Conservation (phyloP, 2,329 filamentous ascomycete genomes). For the Aspergillus brasiliensis region DNA sequence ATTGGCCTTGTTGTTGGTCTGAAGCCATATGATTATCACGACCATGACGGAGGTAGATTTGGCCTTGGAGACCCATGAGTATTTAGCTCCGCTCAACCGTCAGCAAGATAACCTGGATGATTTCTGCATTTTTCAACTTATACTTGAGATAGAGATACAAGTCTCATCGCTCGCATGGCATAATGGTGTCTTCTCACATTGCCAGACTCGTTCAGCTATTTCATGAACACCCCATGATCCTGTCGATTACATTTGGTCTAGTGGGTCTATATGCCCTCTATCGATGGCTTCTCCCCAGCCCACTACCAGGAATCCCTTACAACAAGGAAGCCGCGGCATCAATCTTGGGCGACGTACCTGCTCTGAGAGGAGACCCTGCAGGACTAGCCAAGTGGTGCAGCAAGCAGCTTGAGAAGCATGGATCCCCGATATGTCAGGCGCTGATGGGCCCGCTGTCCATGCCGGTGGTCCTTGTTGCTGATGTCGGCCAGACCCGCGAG, state of each 20-base stretch:
- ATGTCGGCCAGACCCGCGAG: slow-evolving; percentile 23
- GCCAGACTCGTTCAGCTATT: too few species aligned
- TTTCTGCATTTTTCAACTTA: too few species aligned
- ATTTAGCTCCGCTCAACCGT: too few species aligned
- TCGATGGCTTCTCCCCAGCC: background rate
- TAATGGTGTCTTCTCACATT: too few species aligned
- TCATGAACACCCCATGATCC: too few species aligned
- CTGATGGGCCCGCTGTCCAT: slow-evolving; percentile 49
- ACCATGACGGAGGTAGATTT: too few species aligned
- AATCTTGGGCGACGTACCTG: background rate
- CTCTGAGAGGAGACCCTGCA: background rate
- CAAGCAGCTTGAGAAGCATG: slow-evolving; percentile 31
- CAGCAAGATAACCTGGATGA: too few species aligned
- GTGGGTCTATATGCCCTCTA: background rate
- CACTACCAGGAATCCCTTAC: background rate
- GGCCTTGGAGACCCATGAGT: too few species aligned
- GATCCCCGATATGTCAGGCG: slow-evolving; percentile 48
- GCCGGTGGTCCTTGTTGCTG: slow-evolving; percentile 48
- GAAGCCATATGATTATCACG: too few species aligned
- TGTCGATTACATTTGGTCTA: background rate
- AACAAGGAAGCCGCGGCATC: background rate
- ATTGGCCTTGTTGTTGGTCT: too few species aligned
- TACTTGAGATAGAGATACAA: too few species aligned
- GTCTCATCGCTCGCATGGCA: too few species aligned
- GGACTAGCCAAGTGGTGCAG: background rate